Conservation (phyloP, 73 alveolate genomes). For the Paraurostyla sp. region DNA sequence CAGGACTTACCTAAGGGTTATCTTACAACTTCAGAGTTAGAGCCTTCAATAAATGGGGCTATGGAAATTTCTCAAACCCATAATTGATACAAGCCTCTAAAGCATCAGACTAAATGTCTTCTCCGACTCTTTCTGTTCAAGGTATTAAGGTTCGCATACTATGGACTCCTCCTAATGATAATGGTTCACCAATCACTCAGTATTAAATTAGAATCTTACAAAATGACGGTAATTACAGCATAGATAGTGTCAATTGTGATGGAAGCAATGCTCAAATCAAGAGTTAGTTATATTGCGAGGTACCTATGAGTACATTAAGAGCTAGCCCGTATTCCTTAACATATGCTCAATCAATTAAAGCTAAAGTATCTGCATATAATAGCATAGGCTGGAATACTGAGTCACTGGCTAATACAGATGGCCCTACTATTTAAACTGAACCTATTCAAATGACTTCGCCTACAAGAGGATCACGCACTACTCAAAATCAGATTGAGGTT, state of each 20-base stretch:
- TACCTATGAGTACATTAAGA: slow-evolving; percentile 41
- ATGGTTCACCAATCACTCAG: slow-evolving; percentile 51
- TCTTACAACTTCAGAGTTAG: slow-evolving; percentile 62
- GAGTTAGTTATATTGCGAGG: neutral
- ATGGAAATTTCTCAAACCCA: slow-evolving; percentile 33
- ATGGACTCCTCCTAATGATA: slow-evolving; percentile 51
- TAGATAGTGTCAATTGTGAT: slow-evolving; percentile 24
- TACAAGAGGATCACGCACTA: slow-evolving; percentile 56
- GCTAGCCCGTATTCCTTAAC: neutral
- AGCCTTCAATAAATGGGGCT: slow-evolving; percentile 74
- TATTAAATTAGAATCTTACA: slow-evolving; percentile 29
- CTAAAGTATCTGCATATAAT: slow-evolving; percentile 50
- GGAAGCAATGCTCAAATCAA: neutral
- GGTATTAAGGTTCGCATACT: slow-evolving; percentile 36
- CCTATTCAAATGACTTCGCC: slow-evolving; percentile 57
- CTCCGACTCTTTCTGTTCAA: slow-evolving; percentile 27
- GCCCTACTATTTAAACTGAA: slow-evolving; percentile 36
- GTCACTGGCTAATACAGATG: slow-evolving; percentile 36
- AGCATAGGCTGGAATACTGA: slow-evolving; percentile 26
- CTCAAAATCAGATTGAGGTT: slow-evolving; percentile 57
- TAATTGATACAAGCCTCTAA: neutral
- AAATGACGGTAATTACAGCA: neutral
- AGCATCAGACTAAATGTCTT: neutral
- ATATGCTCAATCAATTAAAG: neutral
- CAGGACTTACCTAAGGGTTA: slow-evolving; percentile 10